Evolutionary conservation across 352 stramenopile genomes (phyloP).

Genomic region (Pythium biforme): DNA sequence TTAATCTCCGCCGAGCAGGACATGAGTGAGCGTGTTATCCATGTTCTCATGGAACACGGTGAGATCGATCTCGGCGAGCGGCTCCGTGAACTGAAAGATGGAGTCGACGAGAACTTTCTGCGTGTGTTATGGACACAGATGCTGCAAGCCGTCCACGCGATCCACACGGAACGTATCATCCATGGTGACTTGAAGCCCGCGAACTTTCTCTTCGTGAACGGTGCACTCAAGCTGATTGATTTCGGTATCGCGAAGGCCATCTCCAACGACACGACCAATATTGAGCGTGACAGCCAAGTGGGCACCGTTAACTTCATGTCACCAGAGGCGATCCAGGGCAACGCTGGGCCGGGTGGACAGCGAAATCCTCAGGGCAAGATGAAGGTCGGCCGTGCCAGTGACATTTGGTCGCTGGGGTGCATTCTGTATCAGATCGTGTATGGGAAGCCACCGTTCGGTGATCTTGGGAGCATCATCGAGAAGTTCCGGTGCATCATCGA

Average conservation of each 20-base stretch:
- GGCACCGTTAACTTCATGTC: constrained; percentile 98
- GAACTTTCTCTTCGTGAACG: constrained; percentile 97
- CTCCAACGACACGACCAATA: constrained; percentile 96
- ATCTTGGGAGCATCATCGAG: constrained; percentile 93
- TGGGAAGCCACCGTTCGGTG: constrained; percentile 92
- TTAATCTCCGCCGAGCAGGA: constrained; percentile 95
- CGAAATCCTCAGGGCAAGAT: constrained; percentile 70
- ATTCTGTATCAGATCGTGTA: constrained; percentile 98
- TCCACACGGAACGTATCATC: constrained; percentile 96
- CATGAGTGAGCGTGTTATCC: constrained; percentile 63
- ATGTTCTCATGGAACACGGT: constrained; percentile 95
- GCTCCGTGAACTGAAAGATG: constrained; percentile 75
- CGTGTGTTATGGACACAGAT: constrained; percentile 99
- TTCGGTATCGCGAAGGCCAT: constrained; percentile 99
- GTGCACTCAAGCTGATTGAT: constrained; percentile 96
- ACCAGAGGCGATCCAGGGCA: constrained; percentile 88
- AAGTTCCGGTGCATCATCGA: constrained; percentile 97
- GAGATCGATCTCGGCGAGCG: constrained; percentile 97
- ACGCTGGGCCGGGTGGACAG: constrained; percentile 44
- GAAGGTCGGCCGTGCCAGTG: constrained; percentile 88
- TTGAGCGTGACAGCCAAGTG: constrained; percentile 95
- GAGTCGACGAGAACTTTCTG: constrained; percentile 96
- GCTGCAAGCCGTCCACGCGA: constrained; percentile 96
- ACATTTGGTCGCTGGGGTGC: constrained; percentile 97
- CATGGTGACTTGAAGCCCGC: constrained; percentile 93